phyloP scores from a whole-genome alignment of 2,329 filamentous ascomycete species.

The Coniochaeta hoffmannii region DNA sequence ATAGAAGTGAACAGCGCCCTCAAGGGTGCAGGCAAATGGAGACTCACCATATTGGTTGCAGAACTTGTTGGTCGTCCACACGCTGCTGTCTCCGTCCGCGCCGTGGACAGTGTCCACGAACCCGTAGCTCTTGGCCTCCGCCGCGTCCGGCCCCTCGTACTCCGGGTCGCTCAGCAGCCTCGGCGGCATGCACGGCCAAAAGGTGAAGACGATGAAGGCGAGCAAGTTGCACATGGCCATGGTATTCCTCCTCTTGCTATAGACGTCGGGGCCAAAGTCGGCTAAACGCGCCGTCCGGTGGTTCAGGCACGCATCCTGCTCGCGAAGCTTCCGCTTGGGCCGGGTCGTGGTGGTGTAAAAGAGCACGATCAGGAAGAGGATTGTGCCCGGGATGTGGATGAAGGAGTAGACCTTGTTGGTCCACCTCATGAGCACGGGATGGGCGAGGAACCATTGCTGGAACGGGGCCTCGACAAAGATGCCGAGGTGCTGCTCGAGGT shows the following conservation, averaged over 20 bases:
- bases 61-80: slow-evolving; percentile 67
- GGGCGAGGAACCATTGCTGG: slow-evolving; percentile 44
- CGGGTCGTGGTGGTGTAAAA: slow-evolving; percentile 64
- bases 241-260: slow-evolving; percentile 48
- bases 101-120: slow-evolving; percentile 56
- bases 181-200: slow-evolving; percentile 59
- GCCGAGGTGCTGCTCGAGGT: slow-evolving; percentile 55
- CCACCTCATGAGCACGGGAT: slow-evolving; percentile 53
- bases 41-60: slow-evolving; percentile 66
- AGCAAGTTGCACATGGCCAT: slow-evolving; percentile 56
- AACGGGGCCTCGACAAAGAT: slow-evolving; percentile 59
- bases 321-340: slow-evolving; percentile 11
- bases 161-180: slow-evolving; percentile 48
- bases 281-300: slow-evolving; percentile 33
- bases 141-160: slow-evolving; percentile 47
- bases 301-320: slow-evolving; percentile 16
- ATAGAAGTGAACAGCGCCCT: no score
- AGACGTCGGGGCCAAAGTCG: slow-evolving; percentile 37
- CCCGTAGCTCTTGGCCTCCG: slow-evolving; percentile 51
- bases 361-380: slow-evolving; percentile 56
- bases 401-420: slow-evolving; percentile 70
- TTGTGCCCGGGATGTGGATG: slow-evolving; percentile 71
- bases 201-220: slow-evolving; percentile 54
- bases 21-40: no score
- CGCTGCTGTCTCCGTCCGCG: slow-evolving; percentile 50